phyloP scores from a whole-genome alignment of 495 filamentous ascomycete genomes.

The Daldinia childiae region DNA sequence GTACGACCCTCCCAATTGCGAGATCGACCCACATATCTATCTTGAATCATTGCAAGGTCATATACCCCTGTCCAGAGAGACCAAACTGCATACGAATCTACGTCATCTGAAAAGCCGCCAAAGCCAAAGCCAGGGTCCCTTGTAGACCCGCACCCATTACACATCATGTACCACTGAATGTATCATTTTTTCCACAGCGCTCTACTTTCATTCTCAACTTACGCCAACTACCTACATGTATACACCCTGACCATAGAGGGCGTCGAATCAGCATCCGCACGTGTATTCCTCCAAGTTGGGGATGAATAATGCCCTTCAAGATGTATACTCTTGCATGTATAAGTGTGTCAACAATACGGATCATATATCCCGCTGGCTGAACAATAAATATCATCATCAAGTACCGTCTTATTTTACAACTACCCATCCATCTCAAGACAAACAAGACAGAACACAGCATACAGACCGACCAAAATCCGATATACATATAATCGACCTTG shows the following conservation, averaged over 20 bases:
- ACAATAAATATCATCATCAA: conserved; percentile 32
- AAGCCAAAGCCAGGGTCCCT: neutral
- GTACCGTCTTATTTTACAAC: conserved; percentile 22
- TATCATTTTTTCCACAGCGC: conserved; percentile 8
- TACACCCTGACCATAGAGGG: neutral
- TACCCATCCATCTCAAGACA: conserved; percentile 2
- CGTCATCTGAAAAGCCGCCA: conserved; percentile 16
- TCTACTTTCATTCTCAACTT: conserved; percentile 8
- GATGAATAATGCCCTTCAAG: conserved; percentile 6
- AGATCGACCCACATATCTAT: conserved; percentile 33
- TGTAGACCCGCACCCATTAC: conserved; percentile 7
- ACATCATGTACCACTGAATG: conserved; percentile 5
- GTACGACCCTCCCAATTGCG: conserved; percentile 18
- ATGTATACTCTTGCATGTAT: conserved; percentile 18
- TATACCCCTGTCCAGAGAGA: conserved; percentile 16
- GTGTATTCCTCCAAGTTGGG: neutral
- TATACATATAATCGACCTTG: conserved; percentile 1
- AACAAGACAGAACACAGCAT: conserved; percentile 4
- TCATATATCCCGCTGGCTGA: neutral
- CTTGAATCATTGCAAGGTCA: conserved; percentile 19
- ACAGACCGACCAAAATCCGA: conserved; percentile 28
- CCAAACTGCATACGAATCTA: conserved; percentile 18
- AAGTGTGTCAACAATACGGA: neutral
- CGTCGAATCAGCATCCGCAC: conserved; percentile 21
- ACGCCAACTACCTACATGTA: conserved; percentile 7